Evolutionary conservation across 1,139 yeast species (phyloP), one percentile per base, ranked within the genome.

Genomic region (Debaryomyces subglobosus): DNA sequence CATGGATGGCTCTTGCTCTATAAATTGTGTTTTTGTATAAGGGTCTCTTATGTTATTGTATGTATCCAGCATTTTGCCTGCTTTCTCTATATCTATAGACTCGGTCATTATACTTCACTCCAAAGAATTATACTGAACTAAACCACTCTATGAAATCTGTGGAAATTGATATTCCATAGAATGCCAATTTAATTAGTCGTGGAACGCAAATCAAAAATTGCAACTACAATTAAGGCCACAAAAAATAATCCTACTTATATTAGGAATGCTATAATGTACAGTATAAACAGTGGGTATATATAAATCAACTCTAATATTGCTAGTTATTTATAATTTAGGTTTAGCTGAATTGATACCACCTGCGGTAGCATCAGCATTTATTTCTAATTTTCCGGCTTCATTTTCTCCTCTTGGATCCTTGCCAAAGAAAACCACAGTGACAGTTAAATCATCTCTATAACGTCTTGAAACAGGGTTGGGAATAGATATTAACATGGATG

Each of bases 401-500:
- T 74, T 68, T 36, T 69, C 74, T 1, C 70, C 69, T 15, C 68
- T 71, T 7, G 68, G 65, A 44, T 74, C 80, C 25, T 81, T 78
- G 12, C 95, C 96, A 64, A 94, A 94, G 68, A 94, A 94, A 3
- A 92, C 91, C 23, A 94, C 99, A 2, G 97, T 91, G 8, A 92
- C 98, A 0, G 98, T 92, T 61, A 94, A 77, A 64, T 94, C 99
- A 70, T 94, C 99, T 67, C 99, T 82, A 68, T 92, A 94, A 44
- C 90, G 80, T 67, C 99, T 83, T 18, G 97, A 88, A 55, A 88
- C 81, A 1, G 99, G 97, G 34, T 90, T 82, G n/a, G 99, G 98
- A 49, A 94, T 91, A 46, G 96, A 86, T 20, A 92, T 86, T 51
- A 94, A 73, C 82, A 95, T 88, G 12, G 92, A 84, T 0, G 92